phyloP scores from a whole-genome alignment of 371 early-diverging fungal genomes.

The Capniomyces stellatus region DNA sequence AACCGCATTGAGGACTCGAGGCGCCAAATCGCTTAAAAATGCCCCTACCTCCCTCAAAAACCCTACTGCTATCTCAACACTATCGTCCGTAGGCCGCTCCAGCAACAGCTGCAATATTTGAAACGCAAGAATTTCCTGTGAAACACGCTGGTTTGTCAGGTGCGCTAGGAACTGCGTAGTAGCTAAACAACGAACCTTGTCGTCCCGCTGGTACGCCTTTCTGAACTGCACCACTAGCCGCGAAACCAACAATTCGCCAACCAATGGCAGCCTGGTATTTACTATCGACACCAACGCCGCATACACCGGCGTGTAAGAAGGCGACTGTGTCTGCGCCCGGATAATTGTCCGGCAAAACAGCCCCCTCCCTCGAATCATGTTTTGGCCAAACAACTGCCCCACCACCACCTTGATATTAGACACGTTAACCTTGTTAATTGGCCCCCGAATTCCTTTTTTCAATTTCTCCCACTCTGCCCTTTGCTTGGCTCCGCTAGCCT shows the following conservation, averaged over 20 bases:
- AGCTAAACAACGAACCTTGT: constrained; percentile 73
- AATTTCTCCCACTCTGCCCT: constrained; percentile 88
- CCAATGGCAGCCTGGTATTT: constrained; percentile 81
- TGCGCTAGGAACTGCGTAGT: constrained; percentile 80
- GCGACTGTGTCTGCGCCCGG: constrained; percentile 84
- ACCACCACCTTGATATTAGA: constrained; percentile 81
- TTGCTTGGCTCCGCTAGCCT: constrained; percentile 47
- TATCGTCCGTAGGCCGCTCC: constrained; percentile 88
- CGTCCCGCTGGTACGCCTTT: constrained; percentile 75
- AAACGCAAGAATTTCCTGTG: constrained; percentile 74
- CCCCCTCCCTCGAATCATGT: constrained; percentile 85
- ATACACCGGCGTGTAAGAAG: constrained; percentile 74
- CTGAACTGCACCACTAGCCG: constrained; percentile 80
- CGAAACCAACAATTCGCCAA: constrained; percentile 75
- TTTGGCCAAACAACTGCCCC: constrained; percentile 77
- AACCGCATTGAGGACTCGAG: constrained; percentile 67
- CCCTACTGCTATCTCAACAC: constrained; percentile 93
- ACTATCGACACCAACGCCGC: constrained; percentile 74
- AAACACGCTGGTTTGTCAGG: constrained; percentile 79
- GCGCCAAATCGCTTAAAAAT: constrained; percentile 54
- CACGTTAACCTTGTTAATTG: constrained; percentile 87
- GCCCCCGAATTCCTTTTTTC: constrained; percentile 87
- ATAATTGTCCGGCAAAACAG: constrained; percentile 71
- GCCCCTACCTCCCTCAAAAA: constrained; percentile 86
- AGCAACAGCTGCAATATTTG: constrained; percentile 71